Evolutionary conservation across 2,329 filamentous ascomycete species (phyloP), one percentile per base, ranked within the genome.

Genomic region (Botryotinia narcissicola): DNA sequence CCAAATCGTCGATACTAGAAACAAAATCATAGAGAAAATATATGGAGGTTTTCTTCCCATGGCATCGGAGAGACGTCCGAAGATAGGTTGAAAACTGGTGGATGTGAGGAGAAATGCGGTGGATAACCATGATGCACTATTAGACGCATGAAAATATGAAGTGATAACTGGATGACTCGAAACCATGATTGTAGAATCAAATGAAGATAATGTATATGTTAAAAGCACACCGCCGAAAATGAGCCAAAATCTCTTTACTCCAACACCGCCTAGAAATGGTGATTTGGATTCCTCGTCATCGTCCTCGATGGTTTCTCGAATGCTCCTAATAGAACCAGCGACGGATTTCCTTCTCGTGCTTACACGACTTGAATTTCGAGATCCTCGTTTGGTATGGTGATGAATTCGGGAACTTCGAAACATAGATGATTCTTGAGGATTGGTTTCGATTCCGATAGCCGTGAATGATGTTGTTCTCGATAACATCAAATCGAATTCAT

Each of bases 161-260:
- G 92, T 94, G 75, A 95, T 94, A 73, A 93, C 91, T 0, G 93
- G 92, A 81, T 96, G 93, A 60, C 88, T 91, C 3, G 92, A 93
- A 7, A 92, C 92, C 92, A 95, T 94, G 76, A 95, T 87, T 6
- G 92, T 95, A 18, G 88, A 87, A 83, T 95, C 93, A 79, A 95
- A 95, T 80, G 86, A 89, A 48, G 84, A 83, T 25, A 90, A 84
- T 75, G 91, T 87, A 78, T 88, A 88, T 7, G 85, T 85, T n/a
- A 86, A 79, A 75, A 91, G 82, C 64, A 92, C 84, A 69, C 87
- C 87, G 9, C 82, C 77, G 79, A 92, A 92, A 73, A 92, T 87
- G 74, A 89, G 79, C 86, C 88, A 90, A 82, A 93, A 92, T 37
- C 74, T 75, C 44, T 86, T 84, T 12, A 83, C 80, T 46, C 80